These are phyloP conservation scores for Deinandra increscens DNA, from an alignment of 129 eudicot species.

Conservation along the genomic window DNA sequence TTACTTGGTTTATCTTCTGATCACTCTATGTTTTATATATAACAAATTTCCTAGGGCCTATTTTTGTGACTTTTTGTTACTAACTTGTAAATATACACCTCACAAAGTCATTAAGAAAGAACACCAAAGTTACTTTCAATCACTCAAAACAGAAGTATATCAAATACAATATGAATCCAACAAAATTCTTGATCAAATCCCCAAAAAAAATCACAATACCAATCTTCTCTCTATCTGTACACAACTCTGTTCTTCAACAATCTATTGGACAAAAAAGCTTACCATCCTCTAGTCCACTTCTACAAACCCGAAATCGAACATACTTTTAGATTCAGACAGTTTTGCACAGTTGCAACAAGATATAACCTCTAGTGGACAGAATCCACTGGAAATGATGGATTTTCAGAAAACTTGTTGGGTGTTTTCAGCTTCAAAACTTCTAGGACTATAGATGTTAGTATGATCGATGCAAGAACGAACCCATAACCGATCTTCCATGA, in stretches of 20 bases:
- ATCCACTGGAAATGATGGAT: constrained; percentile 55
- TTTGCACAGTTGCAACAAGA: not conserved
- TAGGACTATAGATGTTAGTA: constrained; percentile 49
- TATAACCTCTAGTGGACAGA: constrained; percentile 33
- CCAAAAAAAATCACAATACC: constrained; percentile 8
- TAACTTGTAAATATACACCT: not conserved
- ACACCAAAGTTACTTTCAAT: constrained; percentile 19
- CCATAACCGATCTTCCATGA: constrained; percentile 91
- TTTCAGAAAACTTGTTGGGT: constrained; percentile 40
- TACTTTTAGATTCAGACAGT: constrained; percentile 1
- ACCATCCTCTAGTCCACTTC: constrained; percentile 10
- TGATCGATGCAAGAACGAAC: constrained; percentile 49
- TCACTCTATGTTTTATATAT: no score
- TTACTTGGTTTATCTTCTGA: no score
- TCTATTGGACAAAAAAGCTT: constrained; percentile 27
- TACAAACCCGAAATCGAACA: not conserved
- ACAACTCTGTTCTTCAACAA: constrained; percentile 34
- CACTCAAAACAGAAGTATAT: constrained; percentile 16
- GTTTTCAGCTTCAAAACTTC: constrained; percentile 58
- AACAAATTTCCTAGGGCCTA: no score
- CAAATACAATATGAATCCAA: constrained; percentile 30
- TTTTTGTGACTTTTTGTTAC: no score
- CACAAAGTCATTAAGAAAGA: not conserved
- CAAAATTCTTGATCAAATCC: constrained; percentile 6
- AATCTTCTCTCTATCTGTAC: constrained; percentile 25